These are phyloP conservation scores for Xylaria sp. DNA, from an alignment of 2,329 filamentous ascomycete genomes.

Conservation along the genomic window DNA sequence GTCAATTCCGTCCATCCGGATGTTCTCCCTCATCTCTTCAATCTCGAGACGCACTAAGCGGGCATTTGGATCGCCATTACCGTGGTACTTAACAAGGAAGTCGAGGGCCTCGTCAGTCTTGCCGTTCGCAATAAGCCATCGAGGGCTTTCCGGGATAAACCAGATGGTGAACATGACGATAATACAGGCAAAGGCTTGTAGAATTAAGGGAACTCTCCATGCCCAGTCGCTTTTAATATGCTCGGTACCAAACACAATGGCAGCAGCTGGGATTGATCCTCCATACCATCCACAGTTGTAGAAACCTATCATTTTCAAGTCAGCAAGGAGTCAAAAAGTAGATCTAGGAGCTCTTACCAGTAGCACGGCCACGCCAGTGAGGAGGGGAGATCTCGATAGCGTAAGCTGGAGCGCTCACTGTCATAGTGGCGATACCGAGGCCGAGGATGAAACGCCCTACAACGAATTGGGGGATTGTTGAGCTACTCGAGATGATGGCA, in stretches of 20 bases:
- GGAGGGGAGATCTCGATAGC: slow-evolving; percentile 54
- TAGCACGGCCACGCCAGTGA: slow-evolving; percentile 56
- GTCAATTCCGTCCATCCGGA: slow-evolving; percentile 52
- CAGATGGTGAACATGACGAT: slow-evolving; percentile 46
- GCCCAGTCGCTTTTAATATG: slow-evolving; percentile 52
- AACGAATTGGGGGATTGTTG: slow-evolving; percentile 48
- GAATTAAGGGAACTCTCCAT: slow-evolving; percentile 56
- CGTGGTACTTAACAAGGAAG: slow-evolving; percentile 51
- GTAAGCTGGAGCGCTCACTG: slow-evolving; percentile 55
- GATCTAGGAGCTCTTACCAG: slow-evolving; percentile 38
- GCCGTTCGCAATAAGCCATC: slow-evolving; percentile 50
- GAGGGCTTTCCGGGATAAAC: slow-evolving; percentile 50
- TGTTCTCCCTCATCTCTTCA: slow-evolving; percentile 51
- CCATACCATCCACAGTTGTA: slow-evolving; percentile 62
- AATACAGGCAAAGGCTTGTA: slow-evolving; percentile 53
- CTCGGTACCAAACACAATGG: slow-evolving; percentile 55
- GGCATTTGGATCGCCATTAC: slow-evolving; percentile 48
- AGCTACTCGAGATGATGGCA: slow-evolving; percentile 48
- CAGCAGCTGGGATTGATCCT: slow-evolving; percentile 56
- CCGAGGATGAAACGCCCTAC: slow-evolving; percentile 55
- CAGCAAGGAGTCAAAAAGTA: background rate
- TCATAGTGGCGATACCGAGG: slow-evolving; percentile 54
- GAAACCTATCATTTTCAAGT: slow-evolving; percentile 42
- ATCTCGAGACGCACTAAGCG: slow-evolving; percentile 49
- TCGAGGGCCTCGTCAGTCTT: slow-evolving; percentile 47